Conservation (phyloP, 2,329 filamentous ascomycete species). For the Sporothrix variecibatus region DNA sequence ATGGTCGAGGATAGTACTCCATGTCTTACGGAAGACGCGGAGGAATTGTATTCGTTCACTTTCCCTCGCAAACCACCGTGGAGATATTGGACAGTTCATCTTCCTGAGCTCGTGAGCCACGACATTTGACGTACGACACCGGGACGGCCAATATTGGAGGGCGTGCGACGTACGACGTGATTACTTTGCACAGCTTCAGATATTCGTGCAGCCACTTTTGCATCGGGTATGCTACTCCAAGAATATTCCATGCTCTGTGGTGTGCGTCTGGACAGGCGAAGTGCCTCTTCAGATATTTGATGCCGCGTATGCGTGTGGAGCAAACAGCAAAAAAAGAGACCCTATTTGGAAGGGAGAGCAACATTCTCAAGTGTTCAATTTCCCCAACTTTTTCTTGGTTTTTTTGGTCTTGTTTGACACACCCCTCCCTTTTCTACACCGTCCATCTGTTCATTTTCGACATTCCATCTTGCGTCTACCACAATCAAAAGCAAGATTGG, state of each 20-base stretch:
- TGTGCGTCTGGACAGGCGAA: neutral
- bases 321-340: neutral
- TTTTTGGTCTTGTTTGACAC: neutral
- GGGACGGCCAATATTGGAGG: neutral
- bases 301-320: constrained; percentile 19
- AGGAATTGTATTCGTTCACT: neutral
- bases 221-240: neutral
- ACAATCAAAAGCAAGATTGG: neutral
- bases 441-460: neutral
- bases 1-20: neutral
- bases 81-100: neutral
- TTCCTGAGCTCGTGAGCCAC: neutral
- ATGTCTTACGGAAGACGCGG: neutral
- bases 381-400: neutral
- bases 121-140: constrained; percentile 4
- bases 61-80: neutral
- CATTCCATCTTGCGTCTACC: constrained; percentile 5
- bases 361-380: neutral
- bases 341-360: neutral
- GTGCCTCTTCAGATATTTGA: neutral
- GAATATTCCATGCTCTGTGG: neutral
- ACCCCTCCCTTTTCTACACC: neutral
- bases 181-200: neutral
- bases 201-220: neutral
- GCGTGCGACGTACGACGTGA: neutral